These are phyloP conservation scores for Podospora pseudopauciseta DNA, from an alignment of 495 filamentous ascomycete genomes.

Conservation along the genomic window DNA sequence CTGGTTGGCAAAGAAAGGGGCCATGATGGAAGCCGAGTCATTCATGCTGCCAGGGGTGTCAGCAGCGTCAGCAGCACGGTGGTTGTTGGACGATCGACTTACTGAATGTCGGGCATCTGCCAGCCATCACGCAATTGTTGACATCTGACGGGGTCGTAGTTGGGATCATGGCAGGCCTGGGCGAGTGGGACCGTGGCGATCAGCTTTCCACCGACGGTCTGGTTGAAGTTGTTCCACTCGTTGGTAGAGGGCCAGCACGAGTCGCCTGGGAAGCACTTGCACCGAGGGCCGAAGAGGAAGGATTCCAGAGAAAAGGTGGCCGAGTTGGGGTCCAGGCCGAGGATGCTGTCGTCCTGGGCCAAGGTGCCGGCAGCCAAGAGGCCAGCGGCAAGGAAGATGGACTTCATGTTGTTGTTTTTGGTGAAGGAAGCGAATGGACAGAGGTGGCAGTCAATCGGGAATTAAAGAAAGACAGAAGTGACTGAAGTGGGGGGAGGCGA, in stretches of 20 bases:
- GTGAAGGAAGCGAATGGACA: not conserved
- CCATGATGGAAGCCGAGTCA: conserved; percentile 44
- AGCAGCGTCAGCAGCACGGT: not conserved
- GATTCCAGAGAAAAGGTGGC: not conserved
- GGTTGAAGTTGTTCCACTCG: conserved; percentile 45
- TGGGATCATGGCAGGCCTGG: conserved; percentile 45
- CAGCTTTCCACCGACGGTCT: conserved; percentile 42
- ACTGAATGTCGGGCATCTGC: conserved; percentile 34
- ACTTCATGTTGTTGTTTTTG: conserved; percentile 22
- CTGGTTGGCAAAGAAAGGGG: conserved; percentile 45
- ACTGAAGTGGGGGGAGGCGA: not conserved
- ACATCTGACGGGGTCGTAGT: conserved; percentile 28
- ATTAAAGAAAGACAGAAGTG: not conserved
- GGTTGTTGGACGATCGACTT: conserved; percentile 10
- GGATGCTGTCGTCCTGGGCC: conserved; percentile 6
- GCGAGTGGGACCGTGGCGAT: conserved; percentile 51
- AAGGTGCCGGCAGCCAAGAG: conserved; percentile 20
- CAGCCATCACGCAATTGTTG: conserved; percentile 23
- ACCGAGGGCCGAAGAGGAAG: conserved; percentile 19
- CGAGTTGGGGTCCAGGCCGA: not conserved
- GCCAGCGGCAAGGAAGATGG: conserved; percentile 16
- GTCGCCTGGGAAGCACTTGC: conserved; percentile 54
- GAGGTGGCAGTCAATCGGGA: conserved; percentile 3
- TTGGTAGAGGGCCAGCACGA: conserved; percentile 41
- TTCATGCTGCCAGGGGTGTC: conserved; percentile 34